Evolutionary conservation across 108 stramenopile genomes (phyloP), one percentile per base, ranked within the genome.

Genomic region (Fistulifera pelliculosa): DNA sequence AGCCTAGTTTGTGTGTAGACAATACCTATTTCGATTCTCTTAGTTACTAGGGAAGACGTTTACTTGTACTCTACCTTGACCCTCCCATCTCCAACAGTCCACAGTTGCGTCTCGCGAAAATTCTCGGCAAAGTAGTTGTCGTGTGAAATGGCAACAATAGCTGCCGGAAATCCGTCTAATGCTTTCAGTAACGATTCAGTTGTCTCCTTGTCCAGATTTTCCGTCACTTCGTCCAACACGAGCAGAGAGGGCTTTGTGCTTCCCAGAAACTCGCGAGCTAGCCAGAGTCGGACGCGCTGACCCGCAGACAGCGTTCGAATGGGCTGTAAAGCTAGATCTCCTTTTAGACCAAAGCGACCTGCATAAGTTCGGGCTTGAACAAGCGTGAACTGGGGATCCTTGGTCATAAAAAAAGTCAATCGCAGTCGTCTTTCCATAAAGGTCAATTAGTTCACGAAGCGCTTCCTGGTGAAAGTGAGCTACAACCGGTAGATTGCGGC

Each of bases 201-300:
- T 12, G 73, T 79, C 17, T 74, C 73, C 10, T 27, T 22, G 43
- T 79, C 77, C 35, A 79, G 26, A 58, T 79, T 79, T 41, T 79
- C 77, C 2, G 68, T 60, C 13, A 74, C 47, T 63, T 79, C 73
- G 55, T 79, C 77, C 47, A 79, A 45, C 1, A 73, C 51, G 27
- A 79, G 49, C 49, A 79, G 40, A 1, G 69, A 62, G 22, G 73
- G 73, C 16, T 16, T 41, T 0, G 21, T 41, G 3, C 48, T 13
- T 1, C 24, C 15, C 16, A 70, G 41, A 4, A 22, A 43, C 41
- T 74, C 23, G 25, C 55, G 49, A 10, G 77, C 69, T 18, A 79
- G 26, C 73, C 77, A 79, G 19, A 79, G 42, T 17, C 77, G 69
- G 0, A 79, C 77, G 19, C 73, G 35, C 58, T 79, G 77, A 15